Conservation (phyloP, 2,329 filamentous ascomycete genomes). For the Paraphaeosphaeria minitans region DNA sequence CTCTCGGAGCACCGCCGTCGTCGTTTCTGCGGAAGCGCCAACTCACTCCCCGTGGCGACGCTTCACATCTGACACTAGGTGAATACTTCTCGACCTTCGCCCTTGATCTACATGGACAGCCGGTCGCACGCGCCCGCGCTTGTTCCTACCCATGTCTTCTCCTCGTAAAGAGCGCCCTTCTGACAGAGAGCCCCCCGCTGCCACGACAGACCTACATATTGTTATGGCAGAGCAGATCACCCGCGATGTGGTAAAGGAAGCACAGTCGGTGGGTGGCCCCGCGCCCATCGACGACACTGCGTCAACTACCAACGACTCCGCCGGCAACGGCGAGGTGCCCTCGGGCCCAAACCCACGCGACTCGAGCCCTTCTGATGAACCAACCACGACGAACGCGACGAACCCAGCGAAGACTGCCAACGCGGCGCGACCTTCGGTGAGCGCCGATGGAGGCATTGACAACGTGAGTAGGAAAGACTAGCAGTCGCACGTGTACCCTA, state of each 20-base stretch:
- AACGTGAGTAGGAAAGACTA: conserved; percentile 28
- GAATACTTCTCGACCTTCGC: conserved; percentile 38
- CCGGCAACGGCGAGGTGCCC: conserved; percentile 54
- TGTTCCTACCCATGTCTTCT: conserved; percentile 15
- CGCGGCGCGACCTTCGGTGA: conserved; percentile 24
- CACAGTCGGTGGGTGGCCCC: conserved; percentile 68
- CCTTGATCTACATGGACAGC: conserved; percentile 28
- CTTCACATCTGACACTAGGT: conserved; percentile 48
- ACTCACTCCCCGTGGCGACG: conserved; percentile 46
- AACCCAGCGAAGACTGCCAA: conserved; percentile 25
- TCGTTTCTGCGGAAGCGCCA: conserved; percentile 49
- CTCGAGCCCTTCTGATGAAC: conserved; percentile 33
- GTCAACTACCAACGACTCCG: conserved; percentile 62
- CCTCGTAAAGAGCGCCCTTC: conserved; percentile 35
- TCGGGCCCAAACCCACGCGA: conserved; percentile 43
- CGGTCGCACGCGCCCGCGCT: conserved; percentile 18
- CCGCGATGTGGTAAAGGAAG: conserved; percentile 75
- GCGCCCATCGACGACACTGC: conserved; percentile 70
- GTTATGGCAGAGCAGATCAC: conserved; percentile 74
- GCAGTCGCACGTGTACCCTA: conserved; percentile 17
- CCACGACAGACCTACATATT: conserved; percentile 58
- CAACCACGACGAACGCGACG: conserved; percentile 46
- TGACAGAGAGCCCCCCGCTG: conserved; percentile 38
- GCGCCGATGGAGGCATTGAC: conserved; percentile 20
- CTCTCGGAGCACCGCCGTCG: conserved; percentile 34